phyloP scores from a whole-genome alignment of 495 filamentous ascomycete species.

The Sordaria brevicollis region DNA sequence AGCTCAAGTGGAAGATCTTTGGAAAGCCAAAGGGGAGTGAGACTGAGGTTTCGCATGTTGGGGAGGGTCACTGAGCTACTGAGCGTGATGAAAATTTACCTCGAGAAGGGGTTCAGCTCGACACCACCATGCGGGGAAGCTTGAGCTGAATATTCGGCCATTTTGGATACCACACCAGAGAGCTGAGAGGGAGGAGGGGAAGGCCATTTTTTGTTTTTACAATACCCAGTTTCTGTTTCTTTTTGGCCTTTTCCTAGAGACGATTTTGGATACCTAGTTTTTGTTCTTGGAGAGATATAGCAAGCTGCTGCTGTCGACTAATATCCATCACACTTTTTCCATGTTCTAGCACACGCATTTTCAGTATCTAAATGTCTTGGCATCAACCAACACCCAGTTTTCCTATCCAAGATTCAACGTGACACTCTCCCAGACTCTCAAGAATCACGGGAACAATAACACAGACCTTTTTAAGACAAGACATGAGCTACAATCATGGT shows the following conservation, averaged over 20 bases:
- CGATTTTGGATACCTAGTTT: background rate
- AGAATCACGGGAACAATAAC: background rate
- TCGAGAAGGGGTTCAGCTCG: background rate
- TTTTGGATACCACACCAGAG: background rate
- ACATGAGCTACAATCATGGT: background rate
- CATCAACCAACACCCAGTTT: background rate
- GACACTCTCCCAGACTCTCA: too few species aligned
- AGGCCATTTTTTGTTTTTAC: background rate
- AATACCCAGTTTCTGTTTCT: background rate
- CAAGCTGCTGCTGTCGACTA: background rate
- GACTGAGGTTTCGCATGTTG: background rate
- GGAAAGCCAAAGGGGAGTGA: constrained; percentile 1
- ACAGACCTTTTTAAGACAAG: background rate
- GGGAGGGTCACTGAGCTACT: background rate
- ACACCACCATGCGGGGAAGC: background rate
- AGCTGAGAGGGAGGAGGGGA: background rate
- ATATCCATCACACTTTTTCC: background rate
- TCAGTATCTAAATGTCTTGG: background rate
- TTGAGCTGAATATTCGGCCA: background rate
- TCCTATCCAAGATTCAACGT: background rate
- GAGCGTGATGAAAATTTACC: background rate
- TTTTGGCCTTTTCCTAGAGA: background rate
- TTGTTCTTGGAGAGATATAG: background rate
- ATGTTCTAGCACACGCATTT: too few species aligned
- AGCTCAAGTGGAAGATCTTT: constrained; percentile 37